phyloP scores from a whole-genome alignment of 1,284 basidiomycete genomes.

The Ustilago bromivora region DNA sequence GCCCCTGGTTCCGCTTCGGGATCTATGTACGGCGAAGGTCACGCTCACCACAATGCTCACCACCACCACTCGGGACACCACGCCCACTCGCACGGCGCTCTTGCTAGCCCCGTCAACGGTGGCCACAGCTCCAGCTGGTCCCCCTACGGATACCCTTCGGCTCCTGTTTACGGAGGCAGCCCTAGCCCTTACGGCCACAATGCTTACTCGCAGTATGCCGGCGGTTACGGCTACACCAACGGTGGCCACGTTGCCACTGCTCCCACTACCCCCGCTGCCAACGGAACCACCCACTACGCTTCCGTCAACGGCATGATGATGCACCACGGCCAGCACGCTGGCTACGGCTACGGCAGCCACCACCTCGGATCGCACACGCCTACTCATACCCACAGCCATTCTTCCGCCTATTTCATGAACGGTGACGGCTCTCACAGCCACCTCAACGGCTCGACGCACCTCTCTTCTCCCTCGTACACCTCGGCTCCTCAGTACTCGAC shows the following conservation, averaged over 20 bases:
- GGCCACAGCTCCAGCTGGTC: constrained; percentile 55
- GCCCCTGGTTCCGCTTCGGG: constrained; percentile 53
- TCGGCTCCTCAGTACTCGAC: constrained; percentile 64
- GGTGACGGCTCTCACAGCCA: constrained; percentile 54
- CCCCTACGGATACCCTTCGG: constrained; percentile 52
- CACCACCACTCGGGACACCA: constrained; percentile 50
- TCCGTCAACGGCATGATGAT: constrained; percentile 56
- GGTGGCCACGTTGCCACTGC: constrained; percentile 48
- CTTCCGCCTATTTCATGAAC: constrained; percentile 54
- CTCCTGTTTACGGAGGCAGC: constrained; percentile 49
- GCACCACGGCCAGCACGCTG: constrained; percentile 54
- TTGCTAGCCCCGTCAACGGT: constrained; percentile 51
- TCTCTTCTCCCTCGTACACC: constrained; percentile 59
- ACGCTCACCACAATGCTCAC: constrained; percentile 40
- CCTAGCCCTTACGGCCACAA: constrained; percentile 54
- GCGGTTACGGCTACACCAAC: constrained; percentile 53
- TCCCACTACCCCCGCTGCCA: constrained; percentile 49
- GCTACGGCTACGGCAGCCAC: constrained; percentile 51
- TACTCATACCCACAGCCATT: constrained; percentile 50
- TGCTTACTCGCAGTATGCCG: constrained; percentile 53
- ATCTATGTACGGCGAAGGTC: constrained; percentile 50
- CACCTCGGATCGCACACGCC: constrained; percentile 53
- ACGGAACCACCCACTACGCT: constrained; percentile 39
- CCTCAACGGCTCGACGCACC: constrained; percentile 48
- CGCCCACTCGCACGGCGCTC: constrained; percentile 39